phyloP scores from a whole-genome alignment of 2,329 filamentous ascomycete species.

The Penicillium sclerotigenum region DNA sequence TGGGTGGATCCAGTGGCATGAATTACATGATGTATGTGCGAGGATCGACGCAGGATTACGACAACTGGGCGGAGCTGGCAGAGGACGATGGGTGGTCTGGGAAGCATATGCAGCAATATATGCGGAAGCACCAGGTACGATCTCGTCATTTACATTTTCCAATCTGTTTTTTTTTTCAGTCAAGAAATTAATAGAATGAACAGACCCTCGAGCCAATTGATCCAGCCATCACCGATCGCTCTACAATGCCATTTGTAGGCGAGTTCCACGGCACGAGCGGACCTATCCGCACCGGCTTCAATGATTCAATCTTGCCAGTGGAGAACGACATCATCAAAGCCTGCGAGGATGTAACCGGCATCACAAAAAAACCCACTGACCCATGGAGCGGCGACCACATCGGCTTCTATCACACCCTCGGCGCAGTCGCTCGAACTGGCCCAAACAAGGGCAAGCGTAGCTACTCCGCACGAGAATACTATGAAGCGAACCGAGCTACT shows the following conservation, averaged over 20 bases:
- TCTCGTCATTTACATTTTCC: background rate
- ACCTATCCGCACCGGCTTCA: slow-evolving; percentile 16
- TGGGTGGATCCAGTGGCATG: slow-evolving; percentile 36
- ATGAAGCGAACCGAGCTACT: slow-evolving; percentile 29
- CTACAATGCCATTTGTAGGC: slow-evolving; percentile 16
- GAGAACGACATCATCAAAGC: slow-evolving; percentile 22
- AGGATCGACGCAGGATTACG: slow-evolving; percentile 28
- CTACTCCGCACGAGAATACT: slow-evolving; percentile 43
- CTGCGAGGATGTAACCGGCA: slow-evolving; percentile 10
- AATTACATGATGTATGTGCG: slow-evolving; percentile 47
- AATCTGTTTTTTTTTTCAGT: background rate
- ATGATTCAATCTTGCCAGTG: slow-evolving; percentile 13
- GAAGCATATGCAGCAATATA: slow-evolving; percentile 20
- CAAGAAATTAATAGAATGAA: background rate
- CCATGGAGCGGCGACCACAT: slow-evolving; percentile 38
- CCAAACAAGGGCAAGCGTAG: slow-evolving; percentile 33
- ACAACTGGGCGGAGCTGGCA: slow-evolving; percentile 33
- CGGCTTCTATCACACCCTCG: slow-evolving; percentile 38
- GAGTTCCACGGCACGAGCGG: slow-evolving; percentile 17
- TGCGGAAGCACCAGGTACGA: slow-evolving; percentile 22
- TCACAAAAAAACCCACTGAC: slow-evolving; percentile 15
- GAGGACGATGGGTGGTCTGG: slow-evolving; percentile 31
- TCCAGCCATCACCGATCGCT: slow-evolving; percentile 17
- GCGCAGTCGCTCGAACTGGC: slow-evolving; percentile 31
- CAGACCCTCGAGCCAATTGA: slow-evolving; percentile 33